phyloP scores from a whole-genome alignment of 1,139 yeast genomes.

The Scheffersomyces titani region DNA sequence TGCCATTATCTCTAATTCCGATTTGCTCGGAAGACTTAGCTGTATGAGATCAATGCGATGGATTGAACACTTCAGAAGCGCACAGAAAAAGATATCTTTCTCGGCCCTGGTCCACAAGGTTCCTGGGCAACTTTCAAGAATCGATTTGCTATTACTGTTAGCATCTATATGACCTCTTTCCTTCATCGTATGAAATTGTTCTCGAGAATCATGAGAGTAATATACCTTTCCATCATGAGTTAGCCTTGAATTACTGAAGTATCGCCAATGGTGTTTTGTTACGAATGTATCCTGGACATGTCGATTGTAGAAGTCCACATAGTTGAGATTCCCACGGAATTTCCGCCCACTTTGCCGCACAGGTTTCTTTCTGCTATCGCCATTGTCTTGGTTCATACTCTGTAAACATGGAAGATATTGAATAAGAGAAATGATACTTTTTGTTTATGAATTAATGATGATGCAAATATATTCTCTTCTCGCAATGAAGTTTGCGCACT shows the following conservation, averaged over 20 bases:
- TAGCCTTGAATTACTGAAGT: constrained; percentile 5
- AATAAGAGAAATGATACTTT: not conserved
- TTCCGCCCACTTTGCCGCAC: constrained; percentile 3
- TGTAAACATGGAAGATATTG: not conserved
- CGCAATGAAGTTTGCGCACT: not conserved
- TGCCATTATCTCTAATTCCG: constrained; percentile 43
- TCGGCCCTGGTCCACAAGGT: constrained; percentile 41
- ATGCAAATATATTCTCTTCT: not conserved
- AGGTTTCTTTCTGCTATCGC: not conserved
- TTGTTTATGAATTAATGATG: not conserved
- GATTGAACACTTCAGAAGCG: constrained; percentile 45
- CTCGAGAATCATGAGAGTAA: constrained; percentile 1
- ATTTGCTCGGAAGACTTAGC: constrained; percentile 39
- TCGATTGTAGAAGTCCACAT: constrained; percentile 17
- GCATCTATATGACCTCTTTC: not conserved
- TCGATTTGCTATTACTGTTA: not conserved
- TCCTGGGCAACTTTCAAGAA: constrained; percentile 15
- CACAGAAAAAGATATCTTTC: constrained; percentile 44
- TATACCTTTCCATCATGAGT: constrained; percentile 9
- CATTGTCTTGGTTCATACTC: not conserved
- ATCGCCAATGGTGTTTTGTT: not conserved
- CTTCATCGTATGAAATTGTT: not conserved
- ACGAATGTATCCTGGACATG: constrained; percentile 12
- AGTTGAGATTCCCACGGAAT: constrained; percentile 15
- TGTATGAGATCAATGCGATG: constrained; percentile 46